Conservation (phyloP, 179 eudicot genomes). For the Patellifolia procumbens region DNA sequence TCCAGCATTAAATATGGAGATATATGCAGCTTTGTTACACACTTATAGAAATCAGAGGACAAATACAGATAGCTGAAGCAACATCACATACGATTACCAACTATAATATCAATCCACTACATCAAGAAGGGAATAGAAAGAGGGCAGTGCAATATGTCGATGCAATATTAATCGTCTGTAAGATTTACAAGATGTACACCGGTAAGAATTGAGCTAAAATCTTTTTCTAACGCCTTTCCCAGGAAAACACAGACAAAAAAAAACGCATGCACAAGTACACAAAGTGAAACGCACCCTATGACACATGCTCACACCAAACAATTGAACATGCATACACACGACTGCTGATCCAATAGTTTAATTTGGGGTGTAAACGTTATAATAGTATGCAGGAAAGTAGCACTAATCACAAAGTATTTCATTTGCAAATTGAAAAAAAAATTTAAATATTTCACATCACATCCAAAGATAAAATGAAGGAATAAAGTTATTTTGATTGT, state of each 20-base stretch:
- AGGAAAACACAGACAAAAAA: not conserved
- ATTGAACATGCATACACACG: too few relatives aligned
- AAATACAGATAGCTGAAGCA: not conserved
- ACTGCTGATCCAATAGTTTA: too few relatives aligned
- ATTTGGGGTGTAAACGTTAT: not conserved
- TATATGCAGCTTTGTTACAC: not conserved
- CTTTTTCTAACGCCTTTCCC: not conserved
- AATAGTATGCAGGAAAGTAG: not conserved
- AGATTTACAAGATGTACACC: not conserved
- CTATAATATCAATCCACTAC: not conserved
- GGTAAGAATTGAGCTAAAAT: not conserved
- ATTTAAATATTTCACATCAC: too few relatives aligned
- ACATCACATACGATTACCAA: not conserved
- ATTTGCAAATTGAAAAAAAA: too few relatives aligned
- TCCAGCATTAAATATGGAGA: slow-evolving; percentile 12
- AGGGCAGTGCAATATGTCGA: not conserved
- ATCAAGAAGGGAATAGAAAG: not conserved
- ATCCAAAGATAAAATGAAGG: too few relatives aligned
- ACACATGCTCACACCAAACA: not conserved
- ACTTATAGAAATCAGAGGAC: not conserved
- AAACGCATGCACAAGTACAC: not conserved
- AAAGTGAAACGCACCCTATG: not conserved
- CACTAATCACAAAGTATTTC: too few relatives aligned
- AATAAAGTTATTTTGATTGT: too few relatives aligned
- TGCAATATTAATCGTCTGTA: not conserved